Base-by-base conservation (phyloP, 2,329 filamentous ascomycete species). In the Colletotrichum lini region DNA sequence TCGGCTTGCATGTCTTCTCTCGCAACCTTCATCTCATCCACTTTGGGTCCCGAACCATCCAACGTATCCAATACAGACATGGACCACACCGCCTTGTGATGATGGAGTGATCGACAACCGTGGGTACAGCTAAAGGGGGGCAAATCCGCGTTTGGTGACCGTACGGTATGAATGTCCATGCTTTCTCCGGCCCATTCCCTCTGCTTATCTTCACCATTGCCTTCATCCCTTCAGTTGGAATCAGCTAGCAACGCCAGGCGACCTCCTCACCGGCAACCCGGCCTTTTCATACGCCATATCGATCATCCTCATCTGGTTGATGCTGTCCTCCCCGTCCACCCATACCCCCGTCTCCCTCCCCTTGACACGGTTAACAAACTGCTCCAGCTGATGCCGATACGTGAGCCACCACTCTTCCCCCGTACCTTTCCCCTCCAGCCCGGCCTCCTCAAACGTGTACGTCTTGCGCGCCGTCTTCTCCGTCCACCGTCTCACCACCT, bases 321-420 rank as follows among this genome's bases (percentile, higher is more conserved):
- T 78, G 35, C 80, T 84, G 70, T 86, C 84, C 60, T 84, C 81
- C 2, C 73, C 74, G 18, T 77, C 75, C 9, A 87, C 77, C 83
- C 85, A 86, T 2, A 79, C 68, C 1, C 78, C 79, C 5, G 80
- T 79, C 64, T 81, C 70, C 1, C 81, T 77, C 0, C 82, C 83
- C 56, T 80, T 81, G 57, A 87, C 73, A 42, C 76, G 77, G 76
- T 86, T 82, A 15, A 87, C 84, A 74, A 88, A 88, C 70, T 82
- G 79, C 76, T 87, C 84, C 40, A 88, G 78, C 78, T 84, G 81
- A 74, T 86, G 79, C 9, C 83, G 79, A 74, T 85, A 87, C 16
- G 82, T 81, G 40, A 79, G 77, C 85, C 84, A 87, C 65, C 77
- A 82, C 2, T 75, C 74, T 75, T 83, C 79, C 12, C 80, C 35